A percentile compares a stretch with the other conserved stretches of the same genome.
phyloP scores from a whole-genome alignment of 225 moss, liverwort and hornwort species.

The Bryoerythrophyllum caledonicum region DNA sequence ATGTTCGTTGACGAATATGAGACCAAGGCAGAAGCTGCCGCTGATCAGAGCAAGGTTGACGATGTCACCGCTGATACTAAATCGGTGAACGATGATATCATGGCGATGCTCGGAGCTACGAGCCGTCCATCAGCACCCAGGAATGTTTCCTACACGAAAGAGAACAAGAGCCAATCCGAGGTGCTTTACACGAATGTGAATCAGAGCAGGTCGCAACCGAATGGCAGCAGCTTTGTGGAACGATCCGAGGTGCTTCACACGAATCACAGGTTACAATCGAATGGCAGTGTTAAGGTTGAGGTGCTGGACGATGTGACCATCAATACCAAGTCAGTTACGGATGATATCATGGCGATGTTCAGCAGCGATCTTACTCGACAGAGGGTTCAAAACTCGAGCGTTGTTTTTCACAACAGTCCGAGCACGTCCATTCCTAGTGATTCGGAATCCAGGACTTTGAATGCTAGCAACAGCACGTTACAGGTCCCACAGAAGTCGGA shows the following conservation, averaged over 20 bases:
- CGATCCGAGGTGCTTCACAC: background rate
- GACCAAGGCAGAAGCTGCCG: conserved; percentile 6
- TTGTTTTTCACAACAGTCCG: conserved; percentile 21
- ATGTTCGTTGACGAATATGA: conserved; percentile 45
- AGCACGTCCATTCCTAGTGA: conserved; percentile 18
- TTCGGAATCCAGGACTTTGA: conserved; percentile 30
- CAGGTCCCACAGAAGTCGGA: conserved; percentile 5
- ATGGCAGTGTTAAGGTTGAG: conserved; percentile 21
- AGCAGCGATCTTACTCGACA: conserved; percentile 35
- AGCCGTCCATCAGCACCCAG: conserved; percentile 8
- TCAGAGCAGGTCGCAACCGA: conserved; percentile 11
- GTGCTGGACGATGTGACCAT: conserved; percentile 41
- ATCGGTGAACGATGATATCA: conserved; percentile 43
- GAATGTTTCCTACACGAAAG: conserved; percentile 16
- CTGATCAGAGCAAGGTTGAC: conserved; percentile 20
- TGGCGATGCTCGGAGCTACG: conserved; percentile 33
- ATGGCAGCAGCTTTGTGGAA: conserved; percentile 14
- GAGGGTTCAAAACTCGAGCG: conserved; percentile 14
- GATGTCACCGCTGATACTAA: conserved; percentile 28
- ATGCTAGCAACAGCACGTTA: conserved; percentile 12
- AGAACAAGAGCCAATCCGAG: too few relatives aligned
- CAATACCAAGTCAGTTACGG: conserved; percentile 40
- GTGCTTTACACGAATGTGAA: conserved; percentile 2
- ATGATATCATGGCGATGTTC: conserved; percentile 63
- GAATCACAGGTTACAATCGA: conserved; percentile 18